Evolutionary conservation across 2,329 filamentous ascomycete species (phyloP).

Genomic region (Xylariaceae sp.): DNA sequence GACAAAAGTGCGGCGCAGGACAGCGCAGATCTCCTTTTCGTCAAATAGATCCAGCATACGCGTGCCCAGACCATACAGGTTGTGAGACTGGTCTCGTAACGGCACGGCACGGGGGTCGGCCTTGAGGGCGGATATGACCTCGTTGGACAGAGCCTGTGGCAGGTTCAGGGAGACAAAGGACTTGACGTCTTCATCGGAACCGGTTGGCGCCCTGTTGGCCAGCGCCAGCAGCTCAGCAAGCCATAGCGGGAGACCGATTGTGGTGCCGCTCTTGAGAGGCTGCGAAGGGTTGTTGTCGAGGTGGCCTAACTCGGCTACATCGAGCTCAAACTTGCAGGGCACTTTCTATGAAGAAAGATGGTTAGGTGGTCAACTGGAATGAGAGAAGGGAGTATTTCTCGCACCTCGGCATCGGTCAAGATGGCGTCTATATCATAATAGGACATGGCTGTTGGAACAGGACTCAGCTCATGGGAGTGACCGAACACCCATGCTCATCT

Average conservation of each 20-base stretch:
- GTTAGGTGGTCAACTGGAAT: not conserved
- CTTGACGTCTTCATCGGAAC: conserved; percentile 37
- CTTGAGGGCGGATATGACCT: conserved; percentile 83
- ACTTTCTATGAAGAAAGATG: conserved; percentile 61
- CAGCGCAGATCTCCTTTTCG: conserved; percentile 68
- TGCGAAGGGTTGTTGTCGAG: conserved; percentile 72
- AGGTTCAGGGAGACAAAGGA: conserved; percentile 76
- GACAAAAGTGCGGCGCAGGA: conserved; percentile 74
- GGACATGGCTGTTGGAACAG: conserved; percentile 44
- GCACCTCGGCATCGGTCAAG: conserved; percentile 75
- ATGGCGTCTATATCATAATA: conserved; percentile 86
- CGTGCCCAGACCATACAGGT: conserved; percentile 83
- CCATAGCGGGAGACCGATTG: conserved; percentile 84
- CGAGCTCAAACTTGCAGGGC: conserved; percentile 89
- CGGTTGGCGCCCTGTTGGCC: conserved; percentile 41
- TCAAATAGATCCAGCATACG: conserved; percentile 88
- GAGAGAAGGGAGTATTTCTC: not conserved
- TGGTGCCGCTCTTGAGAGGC: conserved; percentile 73
- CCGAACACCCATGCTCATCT: not conserved
- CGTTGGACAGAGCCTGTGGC: conserved; percentile 67
- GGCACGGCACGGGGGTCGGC: conserved; percentile 85
- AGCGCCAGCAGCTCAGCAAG: conserved; percentile 89
- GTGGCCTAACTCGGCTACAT: conserved; percentile 80
- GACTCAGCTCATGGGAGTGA: conserved; percentile 1
- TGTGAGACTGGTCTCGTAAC: conserved; percentile 72